Percentiles rank a stretch among this genome's conserved stretches.
phyloP scores from a whole-genome alignment of 179 eudicot genomes.

The Gypsophila paniculata region DNA sequence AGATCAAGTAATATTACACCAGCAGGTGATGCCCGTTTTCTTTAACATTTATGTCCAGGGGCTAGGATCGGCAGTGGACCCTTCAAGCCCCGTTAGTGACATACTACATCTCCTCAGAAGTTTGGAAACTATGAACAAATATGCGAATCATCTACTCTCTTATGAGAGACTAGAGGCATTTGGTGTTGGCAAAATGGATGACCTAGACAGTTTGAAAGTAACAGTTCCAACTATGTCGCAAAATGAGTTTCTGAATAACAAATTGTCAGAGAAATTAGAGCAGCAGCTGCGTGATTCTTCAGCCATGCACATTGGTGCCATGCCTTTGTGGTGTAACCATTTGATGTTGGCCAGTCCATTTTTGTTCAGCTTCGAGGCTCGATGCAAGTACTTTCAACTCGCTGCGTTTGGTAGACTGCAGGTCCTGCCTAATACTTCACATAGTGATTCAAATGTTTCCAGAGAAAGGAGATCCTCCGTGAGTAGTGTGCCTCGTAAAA shows the following conservation, averaged over 20 bases:
- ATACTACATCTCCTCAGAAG: slow-evolving; percentile 56
- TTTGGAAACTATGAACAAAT: slow-evolving; percentile 72
- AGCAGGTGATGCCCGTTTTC: slow-evolving; percentile 41
- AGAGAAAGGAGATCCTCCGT: slow-evolving; percentile 44
- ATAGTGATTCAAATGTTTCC: slow-evolving; percentile 32
- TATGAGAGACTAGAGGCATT: slow-evolving; percentile 48
- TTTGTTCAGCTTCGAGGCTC: slow-evolving; percentile 71
- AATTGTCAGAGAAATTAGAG: slow-evolving; percentile 79
- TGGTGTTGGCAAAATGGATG: slow-evolving; percentile 52
- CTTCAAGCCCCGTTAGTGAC: slow-evolving; percentile 51
- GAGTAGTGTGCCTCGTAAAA: slow-evolving; percentile 54
- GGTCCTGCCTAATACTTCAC: slow-evolving; percentile 35
- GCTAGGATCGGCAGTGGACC: slow-evolving; percentile 41
- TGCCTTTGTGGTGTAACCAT: slow-evolving; percentile 87
- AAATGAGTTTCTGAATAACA: slow-evolving; percentile 65
- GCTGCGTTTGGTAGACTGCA: slow-evolving; percentile 62
- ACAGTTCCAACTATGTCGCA: slow-evolving; percentile 40
- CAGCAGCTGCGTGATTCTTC: slow-evolving; percentile 86
- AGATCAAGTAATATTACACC: slow-evolving; percentile 22
- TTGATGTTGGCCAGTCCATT: slow-evolving; percentile 69
- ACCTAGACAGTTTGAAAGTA: slow-evolving; percentile 50
- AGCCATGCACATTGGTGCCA: slow-evolving; percentile 58
- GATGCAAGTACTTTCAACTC: slow-evolving; percentile 73
- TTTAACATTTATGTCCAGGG: slow-evolving; percentile 34
- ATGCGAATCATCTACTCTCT: slow-evolving; percentile 51